Percentiles rank a stretch among this genome's conserved stretches.
phyloP scores from a whole-genome alignment of 73 alveolate genomes.

The Paramecium sonneborni region DNA sequence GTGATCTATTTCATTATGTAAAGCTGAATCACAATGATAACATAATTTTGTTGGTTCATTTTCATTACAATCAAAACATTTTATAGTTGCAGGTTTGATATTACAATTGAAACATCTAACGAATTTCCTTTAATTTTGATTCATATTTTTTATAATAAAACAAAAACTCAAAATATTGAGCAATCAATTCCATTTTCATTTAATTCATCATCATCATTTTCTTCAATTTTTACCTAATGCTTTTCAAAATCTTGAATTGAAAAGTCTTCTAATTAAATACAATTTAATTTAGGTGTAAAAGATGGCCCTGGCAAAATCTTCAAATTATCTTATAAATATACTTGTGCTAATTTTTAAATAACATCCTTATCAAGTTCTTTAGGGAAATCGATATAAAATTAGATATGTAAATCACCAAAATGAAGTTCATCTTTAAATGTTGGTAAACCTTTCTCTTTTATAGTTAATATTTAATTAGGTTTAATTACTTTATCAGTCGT shows the following conservation, averaged over 20 bases:
- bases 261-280: background rate
- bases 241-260: background rate
- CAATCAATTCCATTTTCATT: background rate
- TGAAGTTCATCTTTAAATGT: background rate
- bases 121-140: slow-evolving; percentile 50
- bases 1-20: slow-evolving; percentile 12
- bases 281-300: too few relatives aligned
- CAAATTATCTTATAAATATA: too few relatives aligned
- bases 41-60: slow-evolving; percentile 30
- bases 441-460: background rate
- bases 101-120: slow-evolving; percentile 42
- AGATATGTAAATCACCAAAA: slow-evolving; percentile 18
- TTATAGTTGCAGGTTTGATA: slow-evolving; percentile 21
- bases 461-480: slow-evolving; percentile 11
- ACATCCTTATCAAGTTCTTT: background rate
- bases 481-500: background rate
- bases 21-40: slow-evolving; percentile 36
- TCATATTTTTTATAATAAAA: slow-evolving; percentile 11
- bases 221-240: background rate
- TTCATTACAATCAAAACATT: slow-evolving; percentile 45
- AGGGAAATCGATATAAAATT: background rate
- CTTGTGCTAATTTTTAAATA: too few relatives aligned
- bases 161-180: background rate
- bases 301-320: background rate
- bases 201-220: background rate